Percentiles rank a stretch among this genome's conserved stretches.
Evolutionary conservation across 2,329 filamentous ascomycete genomes (phyloP).

Genomic region (Trichophyton mentagrophytes): DNA sequence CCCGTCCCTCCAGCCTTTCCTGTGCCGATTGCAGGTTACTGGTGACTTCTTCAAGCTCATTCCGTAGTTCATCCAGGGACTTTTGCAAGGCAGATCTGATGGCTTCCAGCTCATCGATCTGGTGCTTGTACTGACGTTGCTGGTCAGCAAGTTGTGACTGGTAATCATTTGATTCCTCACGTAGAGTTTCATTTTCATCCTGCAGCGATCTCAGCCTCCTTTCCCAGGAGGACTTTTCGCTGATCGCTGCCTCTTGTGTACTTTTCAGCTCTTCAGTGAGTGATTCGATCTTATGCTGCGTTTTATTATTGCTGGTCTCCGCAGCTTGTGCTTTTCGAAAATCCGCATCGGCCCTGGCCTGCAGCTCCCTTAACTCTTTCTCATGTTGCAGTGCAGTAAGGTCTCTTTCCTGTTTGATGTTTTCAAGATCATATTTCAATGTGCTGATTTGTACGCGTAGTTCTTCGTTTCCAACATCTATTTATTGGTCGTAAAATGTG

Average conservation of each 20-base stretch:
- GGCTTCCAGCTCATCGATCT: constrained; percentile 48
- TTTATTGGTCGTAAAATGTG: constrained; percentile 10
- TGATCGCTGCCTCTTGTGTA: constrained; percentile 40
- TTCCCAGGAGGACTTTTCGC: constrained; percentile 45
- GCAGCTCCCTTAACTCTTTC: constrained; percentile 68
- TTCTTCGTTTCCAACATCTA: constrained; percentile 51
- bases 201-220: constrained; percentile 43
- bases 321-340: constrained; percentile 53
- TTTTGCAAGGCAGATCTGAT: constrained; percentile 47
- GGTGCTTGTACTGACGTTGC: constrained; percentile 51
- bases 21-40: constrained; percentile 50
- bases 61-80: constrained; percentile 39
- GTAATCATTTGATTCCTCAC: constrained; percentile 74
- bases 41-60: constrained; percentile 43
- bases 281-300: constrained; percentile 42
- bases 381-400: constrained; percentile 65
- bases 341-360: constrained; percentile 72
- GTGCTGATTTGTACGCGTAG: constrained; percentile 82
- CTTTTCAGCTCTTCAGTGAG: constrained; percentile 44
- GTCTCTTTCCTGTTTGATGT: constrained; percentile 75
- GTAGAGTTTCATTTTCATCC: constrained; percentile 58
- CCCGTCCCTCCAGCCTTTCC: constrained; percentile 53
- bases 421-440: constrained; percentile 75
- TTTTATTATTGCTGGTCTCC: constrained; percentile 40
- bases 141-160: constrained; percentile 60